Evolutionary conservation across 176 grass and related monocot species (phyloP).

Genomic region (Otatea glauca): DNA sequence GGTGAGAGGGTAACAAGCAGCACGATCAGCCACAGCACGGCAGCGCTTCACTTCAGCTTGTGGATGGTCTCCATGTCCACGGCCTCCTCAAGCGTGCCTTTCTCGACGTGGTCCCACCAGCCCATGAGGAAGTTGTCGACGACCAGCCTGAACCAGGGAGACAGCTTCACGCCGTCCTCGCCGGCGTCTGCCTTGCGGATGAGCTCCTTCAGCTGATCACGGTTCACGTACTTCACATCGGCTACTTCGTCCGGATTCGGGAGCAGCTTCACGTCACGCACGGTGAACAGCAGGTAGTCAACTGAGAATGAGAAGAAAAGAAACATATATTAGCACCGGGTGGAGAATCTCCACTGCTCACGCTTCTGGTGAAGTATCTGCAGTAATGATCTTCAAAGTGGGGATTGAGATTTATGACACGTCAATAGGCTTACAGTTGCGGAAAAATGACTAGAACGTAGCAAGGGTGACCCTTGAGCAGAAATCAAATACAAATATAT

Average conservation of each 20-base stretch:
- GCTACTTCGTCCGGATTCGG: conserved; percentile 90
- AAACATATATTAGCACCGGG: conserved; percentile 19
- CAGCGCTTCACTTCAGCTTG: conserved; percentile 59
- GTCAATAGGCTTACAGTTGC: too few relatives aligned
- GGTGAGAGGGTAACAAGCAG: not conserved
- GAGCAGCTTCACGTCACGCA: conserved; percentile 71
- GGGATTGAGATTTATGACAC: not conserved
- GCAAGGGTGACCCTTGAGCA: not conserved
- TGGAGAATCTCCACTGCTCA: not conserved
- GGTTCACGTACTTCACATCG: conserved; percentile 75
- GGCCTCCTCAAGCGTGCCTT: conserved; percentile 63
- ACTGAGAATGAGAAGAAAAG: conserved; percentile 52
- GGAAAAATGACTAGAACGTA: not conserved
- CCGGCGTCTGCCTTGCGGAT: conserved; percentile 69
- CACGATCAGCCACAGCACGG: not conserved
- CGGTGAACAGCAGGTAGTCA: conserved; percentile 87
- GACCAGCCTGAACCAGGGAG: conserved; percentile 89
- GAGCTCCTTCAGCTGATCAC: conserved; percentile 77
- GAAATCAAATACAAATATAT: not conserved
- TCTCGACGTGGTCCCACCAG: conserved; percentile 93
- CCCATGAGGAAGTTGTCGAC: conserved; percentile 89
- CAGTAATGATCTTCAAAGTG: not conserved
- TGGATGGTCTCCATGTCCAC: conserved; percentile 95
- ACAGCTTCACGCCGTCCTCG: conserved; percentile 78
- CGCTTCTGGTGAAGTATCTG: not conserved